A percentile compares a stretch with the other conserved stretches of the same genome.
Evolutionary conservation across 1,139 yeast species (phyloP).

Genomic region (Protomyces arabidopsidicola): DNA sequence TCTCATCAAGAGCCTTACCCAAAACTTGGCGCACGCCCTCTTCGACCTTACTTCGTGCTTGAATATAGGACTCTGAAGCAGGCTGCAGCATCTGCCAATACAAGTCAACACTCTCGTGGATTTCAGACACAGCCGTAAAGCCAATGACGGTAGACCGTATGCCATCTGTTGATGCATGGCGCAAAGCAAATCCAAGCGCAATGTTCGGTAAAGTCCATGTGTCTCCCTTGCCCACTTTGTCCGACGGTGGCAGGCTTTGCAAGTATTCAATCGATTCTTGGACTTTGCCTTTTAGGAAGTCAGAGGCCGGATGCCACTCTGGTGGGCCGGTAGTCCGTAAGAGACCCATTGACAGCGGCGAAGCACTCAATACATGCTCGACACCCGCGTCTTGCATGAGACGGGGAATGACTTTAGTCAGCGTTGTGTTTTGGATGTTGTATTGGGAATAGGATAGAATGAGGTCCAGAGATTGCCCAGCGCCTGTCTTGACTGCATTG

Average conservation of each 20-base stretch:
- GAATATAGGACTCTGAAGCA: neutral
- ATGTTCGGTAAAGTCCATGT: slow-evolving; percentile 69
- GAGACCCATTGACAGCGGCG: slow-evolving; percentile 84
- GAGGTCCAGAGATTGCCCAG: slow-evolving; percentile 58
- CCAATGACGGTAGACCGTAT: slow-evolving; percentile 16
- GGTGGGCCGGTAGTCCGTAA: slow-evolving; percentile 64
- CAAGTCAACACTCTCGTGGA: slow-evolving; percentile 7
- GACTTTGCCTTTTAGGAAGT: slow-evolving; percentile 45
- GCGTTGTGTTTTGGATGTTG: slow-evolving; percentile 69
- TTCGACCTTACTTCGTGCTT: slow-evolving; percentile 1
- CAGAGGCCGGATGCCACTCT: slow-evolving; percentile 74
- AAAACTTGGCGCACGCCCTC: neutral
- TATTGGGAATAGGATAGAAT: slow-evolving; percentile 76
- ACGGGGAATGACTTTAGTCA: slow-evolving; percentile 49
- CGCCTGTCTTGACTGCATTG: slow-evolving; percentile 42
- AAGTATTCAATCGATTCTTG: slow-evolving; percentile 55
- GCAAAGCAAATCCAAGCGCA: slow-evolving; percentile 70
- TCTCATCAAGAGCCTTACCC: slow-evolving; percentile 12
- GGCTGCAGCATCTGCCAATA: slow-evolving; percentile 9
- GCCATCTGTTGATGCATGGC: slow-evolving; percentile 36
- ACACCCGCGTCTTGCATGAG: slow-evolving; percentile 51
- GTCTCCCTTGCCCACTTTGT: slow-evolving; percentile 40
- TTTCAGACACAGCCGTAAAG: slow-evolving; percentile 5
- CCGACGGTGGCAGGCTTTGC: slow-evolving; percentile 25
- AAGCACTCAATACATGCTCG: slow-evolving; percentile 63